Percentiles rank a stretch among this genome's conserved stretches.
phyloP scores from a whole-genome alignment of 2,329 filamentous ascomycete species.

The Aspergillus japonicus region DNA sequence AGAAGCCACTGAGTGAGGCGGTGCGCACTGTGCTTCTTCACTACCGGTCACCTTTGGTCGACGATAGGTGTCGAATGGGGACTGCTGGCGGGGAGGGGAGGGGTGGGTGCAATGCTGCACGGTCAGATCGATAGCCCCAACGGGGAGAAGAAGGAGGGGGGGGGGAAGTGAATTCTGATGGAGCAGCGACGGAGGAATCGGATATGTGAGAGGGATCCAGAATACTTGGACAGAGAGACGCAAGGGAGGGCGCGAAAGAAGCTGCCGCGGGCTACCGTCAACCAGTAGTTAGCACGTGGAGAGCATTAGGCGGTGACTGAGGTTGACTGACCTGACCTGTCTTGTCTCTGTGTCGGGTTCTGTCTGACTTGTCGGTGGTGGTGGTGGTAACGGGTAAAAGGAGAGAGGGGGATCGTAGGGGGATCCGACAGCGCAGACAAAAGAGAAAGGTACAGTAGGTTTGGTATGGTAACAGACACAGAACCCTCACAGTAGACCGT shows the following conservation, averaged over 20 bases:
- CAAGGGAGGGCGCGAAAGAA: slow-evolving; percentile 24
- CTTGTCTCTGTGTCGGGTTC: neutral
- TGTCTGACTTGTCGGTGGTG: neutral
- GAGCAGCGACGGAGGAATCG: slow-evolving; percentile 14
- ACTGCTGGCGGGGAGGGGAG: slow-evolving; percentile 2
- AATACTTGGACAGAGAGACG: slow-evolving; percentile 14
- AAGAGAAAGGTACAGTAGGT: neutral
- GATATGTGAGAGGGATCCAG: slow-evolving; percentile 22
- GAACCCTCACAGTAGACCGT: neutral
- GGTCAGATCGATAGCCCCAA: slow-evolving; percentile 19
- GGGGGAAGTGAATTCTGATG: slow-evolving; percentile 4
- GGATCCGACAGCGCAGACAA: neutral
- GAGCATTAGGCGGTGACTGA: slow-evolving; percentile 17
- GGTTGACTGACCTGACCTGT: neutral
- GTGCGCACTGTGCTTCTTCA: slow-evolving; percentile 21
- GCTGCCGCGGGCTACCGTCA: slow-evolving; percentile 21
- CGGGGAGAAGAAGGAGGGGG: slow-evolving; percentile 3
- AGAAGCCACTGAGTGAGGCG: slow-evolving; percentile 27
- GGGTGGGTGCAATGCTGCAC: slow-evolving; percentile 17
- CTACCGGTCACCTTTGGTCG: slow-evolving; percentile 15
- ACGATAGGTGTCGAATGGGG: slow-evolving; percentile 12
- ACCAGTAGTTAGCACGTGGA: slow-evolving; percentile 27
- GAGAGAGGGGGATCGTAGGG: neutral
- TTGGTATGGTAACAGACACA: neutral
- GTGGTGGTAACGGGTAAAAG: neutral